Evolutionary conservation across 139 green algal species (phyloP).

Genomic region (Mychonastes homosphaera): DNA sequence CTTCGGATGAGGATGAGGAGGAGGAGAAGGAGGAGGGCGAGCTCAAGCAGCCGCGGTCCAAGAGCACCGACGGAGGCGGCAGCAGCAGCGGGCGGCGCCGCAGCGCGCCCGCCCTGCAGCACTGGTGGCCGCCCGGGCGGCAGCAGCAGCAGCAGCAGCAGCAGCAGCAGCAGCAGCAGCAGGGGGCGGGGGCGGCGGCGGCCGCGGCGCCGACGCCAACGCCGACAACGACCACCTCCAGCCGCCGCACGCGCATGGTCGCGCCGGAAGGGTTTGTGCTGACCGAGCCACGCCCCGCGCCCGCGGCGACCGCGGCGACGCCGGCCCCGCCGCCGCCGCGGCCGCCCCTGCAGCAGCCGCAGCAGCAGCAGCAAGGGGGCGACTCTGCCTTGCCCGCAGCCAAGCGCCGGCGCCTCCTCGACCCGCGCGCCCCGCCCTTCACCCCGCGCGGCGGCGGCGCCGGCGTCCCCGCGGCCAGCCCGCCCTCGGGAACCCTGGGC

Average conservation of each 20-base stretch:
- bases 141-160: conserved; percentile 10
- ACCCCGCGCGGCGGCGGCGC: background rate
- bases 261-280: background rate
- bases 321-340: background rate
- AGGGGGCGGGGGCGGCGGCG: background rate
- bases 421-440: no score
- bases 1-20: conserved; percentile 9
- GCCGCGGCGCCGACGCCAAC: background rate
- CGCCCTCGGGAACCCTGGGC: no score
- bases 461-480: background rate
- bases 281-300: background rate
- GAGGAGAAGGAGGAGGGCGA: conserved; percentile 6
- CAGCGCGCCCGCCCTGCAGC: background rate
- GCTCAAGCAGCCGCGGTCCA: background rate
- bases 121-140: background rate
- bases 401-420: no score
- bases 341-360: background rate
- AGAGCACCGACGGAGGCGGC: background rate
- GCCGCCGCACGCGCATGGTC: conserved; percentile 5
- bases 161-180: conserved; percentile 1
- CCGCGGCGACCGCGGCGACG: background rate
- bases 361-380: background rate
- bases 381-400: no score
- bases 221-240: background rate
- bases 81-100: conserved; percentile 13